phyloP scores from a whole-genome alignment of 202 grass and related monocot genomes.

The Cymbopogon flexuosus region DNA sequence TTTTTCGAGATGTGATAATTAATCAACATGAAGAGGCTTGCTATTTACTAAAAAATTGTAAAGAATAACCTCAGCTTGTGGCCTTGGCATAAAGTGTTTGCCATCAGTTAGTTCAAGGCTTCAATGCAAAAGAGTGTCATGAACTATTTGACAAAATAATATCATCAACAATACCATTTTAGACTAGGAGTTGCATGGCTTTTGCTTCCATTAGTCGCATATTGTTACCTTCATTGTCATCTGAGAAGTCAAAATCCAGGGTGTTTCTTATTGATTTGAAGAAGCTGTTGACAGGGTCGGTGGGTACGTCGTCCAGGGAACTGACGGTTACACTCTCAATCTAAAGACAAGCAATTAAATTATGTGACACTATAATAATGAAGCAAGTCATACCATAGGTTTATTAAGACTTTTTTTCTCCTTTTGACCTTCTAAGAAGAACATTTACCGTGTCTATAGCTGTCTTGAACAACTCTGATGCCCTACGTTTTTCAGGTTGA shows the following conservation, averaged over 20 bases:
- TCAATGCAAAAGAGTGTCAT: not conserved
- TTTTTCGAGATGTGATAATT: not conserved
- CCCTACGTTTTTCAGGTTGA: conserved; percentile 83
- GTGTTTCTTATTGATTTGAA: conserved; percentile 87
- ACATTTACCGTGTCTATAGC: conserved; percentile 67
- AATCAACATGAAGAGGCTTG: not conserved
- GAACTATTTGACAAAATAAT: not conserved
- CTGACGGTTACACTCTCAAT: conserved; percentile 70
- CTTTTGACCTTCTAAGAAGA: too few species aligned
- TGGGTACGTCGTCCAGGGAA: conserved; percentile 85
- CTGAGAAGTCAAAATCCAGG: conserved; percentile 87
- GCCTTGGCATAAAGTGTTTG: not conserved
- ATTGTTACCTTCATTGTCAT: conserved; percentile 65
- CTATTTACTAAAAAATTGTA: not conserved
- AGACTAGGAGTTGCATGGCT: not conserved
- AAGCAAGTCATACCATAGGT: not conserved
- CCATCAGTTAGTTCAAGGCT: not conserved
- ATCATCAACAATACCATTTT: not conserved
- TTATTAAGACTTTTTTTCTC: not conserved
- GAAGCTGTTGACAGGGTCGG: conserved; percentile 63
- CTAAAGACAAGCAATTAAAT: conserved; percentile 30
- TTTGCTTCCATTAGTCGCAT: not conserved
- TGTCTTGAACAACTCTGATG: conserved; percentile 61
- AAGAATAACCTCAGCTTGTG: not conserved
- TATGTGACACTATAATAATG: not conserved